Evolutionary conservation across 2,329 filamentous ascomycete species (phyloP), one percentile per base, ranked within the genome.

Genomic region (Verticillium isaacii): DNA sequence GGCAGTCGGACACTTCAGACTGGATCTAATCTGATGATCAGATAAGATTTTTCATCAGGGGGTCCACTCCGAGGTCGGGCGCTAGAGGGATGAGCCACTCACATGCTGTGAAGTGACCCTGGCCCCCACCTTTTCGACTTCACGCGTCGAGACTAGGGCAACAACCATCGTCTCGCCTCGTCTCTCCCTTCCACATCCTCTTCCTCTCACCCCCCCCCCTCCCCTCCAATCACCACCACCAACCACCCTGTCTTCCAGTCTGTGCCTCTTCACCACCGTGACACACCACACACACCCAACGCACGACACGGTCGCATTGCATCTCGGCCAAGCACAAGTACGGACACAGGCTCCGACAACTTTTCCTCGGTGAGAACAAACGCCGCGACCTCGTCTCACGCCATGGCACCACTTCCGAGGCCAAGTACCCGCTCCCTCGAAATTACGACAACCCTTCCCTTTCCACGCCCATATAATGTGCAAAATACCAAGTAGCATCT

Each of bases 11-110:
- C 11, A 19, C 17, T 23, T 52, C 11, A 25, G n/a, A 52, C 45
- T 52, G 41, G 57, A 59, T 59, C 58, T 59, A 59, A 59, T 59
- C 58, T 59, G 58, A 59, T 59, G 39, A 59, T 59, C 58, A 59
- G 58, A 59, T 59, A 59, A 59, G 58, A 59, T 59, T 59, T 25
- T 36, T 45, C 32, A 58, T 29, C n/a, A 25, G 15, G 9, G 29
- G 55, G 17, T 36, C 58, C 58, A 59, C 45, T 17, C 58, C 58
- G 58, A 59, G 23, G 45, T 59, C 58, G 45, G 58, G 25, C 19
- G 25, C 23, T 41, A 6, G 32, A 6, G 15, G 39, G 12, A 19
- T 45, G 32, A 39, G 57, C 45, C 45, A 52, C 45, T 58, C 57
- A 58, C 25, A 50, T 58, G 39, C 36, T 41, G 57, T 50, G 45